A percentile compares a stretch with the other conserved stretches of the same genome.
phyloP scores from a whole-genome alignment of 2,329 filamentous ascomycete genomes.

The Sclerotinia nivalis region DNA sequence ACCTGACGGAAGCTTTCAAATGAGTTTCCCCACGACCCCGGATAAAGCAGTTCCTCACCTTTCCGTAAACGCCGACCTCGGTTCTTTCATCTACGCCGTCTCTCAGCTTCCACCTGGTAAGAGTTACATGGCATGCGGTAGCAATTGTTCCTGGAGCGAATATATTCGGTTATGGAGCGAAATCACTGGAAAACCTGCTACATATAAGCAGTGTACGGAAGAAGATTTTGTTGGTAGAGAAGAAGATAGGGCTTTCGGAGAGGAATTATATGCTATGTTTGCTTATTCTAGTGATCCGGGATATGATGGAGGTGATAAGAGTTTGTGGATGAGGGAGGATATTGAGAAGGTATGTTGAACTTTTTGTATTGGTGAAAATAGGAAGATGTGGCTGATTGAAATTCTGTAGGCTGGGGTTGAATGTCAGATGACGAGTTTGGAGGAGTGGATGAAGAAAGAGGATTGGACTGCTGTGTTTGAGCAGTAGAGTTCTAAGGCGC shows the following conservation, averaged over 20 bases:
- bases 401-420: slow-evolving; percentile 12
- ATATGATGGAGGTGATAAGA: slow-evolving; percentile 43
- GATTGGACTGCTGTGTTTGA: slow-evolving; percentile 11
- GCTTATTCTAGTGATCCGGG: slow-evolving; percentile 38
- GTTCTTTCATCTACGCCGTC: slow-evolving; percentile 38
- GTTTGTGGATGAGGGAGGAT: slow-evolving; percentile 31
- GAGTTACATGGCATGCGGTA: slow-evolving; percentile 31
- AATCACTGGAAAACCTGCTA: slow-evolving; percentile 24
- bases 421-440: slow-evolving; percentile 8
- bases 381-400: neutral
- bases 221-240: slow-evolving; percentile 39
- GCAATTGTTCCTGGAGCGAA: slow-evolving; percentile 28
- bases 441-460: slow-evolving; percentile 11
- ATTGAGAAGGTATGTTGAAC: slow-evolving; percentile 21
- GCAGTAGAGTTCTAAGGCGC: neutral
- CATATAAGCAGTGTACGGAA: slow-evolving; percentile 28
- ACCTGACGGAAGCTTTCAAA: slow-evolving; percentile 48
- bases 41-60: slow-evolving; percentile 44
- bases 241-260: slow-evolving; percentile 32
- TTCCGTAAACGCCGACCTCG: slow-evolving; percentile 48
- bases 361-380: neutral
- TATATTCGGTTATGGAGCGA: slow-evolving; percentile 31
- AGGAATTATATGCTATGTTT: slow-evolving; percentile 43
- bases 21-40: slow-evolving; percentile 49
- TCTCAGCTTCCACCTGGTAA: slow-evolving; percentile 34